Evolutionary conservation across 108 stramenopile genomes (phyloP).

Genomic region (Mediolabrus comicus): DNA sequence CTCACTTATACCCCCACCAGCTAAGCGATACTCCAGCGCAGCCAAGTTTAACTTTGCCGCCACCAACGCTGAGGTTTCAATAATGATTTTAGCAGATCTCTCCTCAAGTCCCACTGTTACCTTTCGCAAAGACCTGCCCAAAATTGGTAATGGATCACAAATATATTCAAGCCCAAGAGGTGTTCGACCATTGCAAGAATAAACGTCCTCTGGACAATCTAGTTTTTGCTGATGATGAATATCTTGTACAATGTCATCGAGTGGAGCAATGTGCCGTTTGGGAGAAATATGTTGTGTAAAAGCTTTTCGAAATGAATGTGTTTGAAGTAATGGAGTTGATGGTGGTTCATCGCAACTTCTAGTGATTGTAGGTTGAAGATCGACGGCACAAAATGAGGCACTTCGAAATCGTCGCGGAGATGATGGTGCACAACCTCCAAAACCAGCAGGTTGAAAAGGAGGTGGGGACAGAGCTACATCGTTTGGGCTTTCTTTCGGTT

Average conservation of each 20-base stretch:
- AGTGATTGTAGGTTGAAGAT: neutral
- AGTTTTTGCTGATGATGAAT: conserved; percentile 35
- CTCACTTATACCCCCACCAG: conserved; percentile 14
- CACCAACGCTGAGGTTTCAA: conserved; percentile 27
- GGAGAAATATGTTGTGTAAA: neutral
- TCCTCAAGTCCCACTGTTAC: neutral
- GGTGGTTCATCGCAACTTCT: neutral
- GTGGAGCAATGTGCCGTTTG: neutral
- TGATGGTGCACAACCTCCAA: conserved; percentile 17
- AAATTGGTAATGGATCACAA: conserved; percentile 38
- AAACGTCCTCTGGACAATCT: conserved; percentile 28
- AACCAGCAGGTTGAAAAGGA: conserved; percentile 30
- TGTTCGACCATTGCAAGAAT: conserved; percentile 39
- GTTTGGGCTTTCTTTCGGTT: neutral
- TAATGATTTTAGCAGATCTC: neutral
- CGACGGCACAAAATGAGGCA: conserved; percentile 14
- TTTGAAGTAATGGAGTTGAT: neutral
- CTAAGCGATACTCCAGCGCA: conserved; percentile 26
- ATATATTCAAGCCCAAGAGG: conserved; percentile 42
- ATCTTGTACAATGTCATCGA: conserved; percentile 38
- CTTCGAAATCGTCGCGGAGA: conserved; percentile 18
- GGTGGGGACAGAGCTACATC: neutral
- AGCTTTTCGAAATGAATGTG: neutral
- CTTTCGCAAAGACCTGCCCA: conserved; percentile 9
- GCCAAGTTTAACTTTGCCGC: conserved; percentile 32